Evolutionary conservation across 129 eudicot genomes (phyloP).

Genomic region (Escallonia rubra): DNA sequence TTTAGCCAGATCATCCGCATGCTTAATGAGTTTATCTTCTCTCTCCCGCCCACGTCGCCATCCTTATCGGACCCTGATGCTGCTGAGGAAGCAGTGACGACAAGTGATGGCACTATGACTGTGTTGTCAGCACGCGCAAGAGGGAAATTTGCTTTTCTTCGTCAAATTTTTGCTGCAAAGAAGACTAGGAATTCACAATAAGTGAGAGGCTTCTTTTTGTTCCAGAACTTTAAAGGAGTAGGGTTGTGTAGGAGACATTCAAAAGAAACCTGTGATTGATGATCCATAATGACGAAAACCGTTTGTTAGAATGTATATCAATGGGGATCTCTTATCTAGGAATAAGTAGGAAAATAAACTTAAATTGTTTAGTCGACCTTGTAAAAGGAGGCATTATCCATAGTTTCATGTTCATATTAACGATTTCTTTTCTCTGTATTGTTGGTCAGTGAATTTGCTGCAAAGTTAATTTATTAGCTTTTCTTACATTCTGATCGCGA

Average conservation of each 20-base stretch:
- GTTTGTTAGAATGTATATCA: constrained; percentile 1
- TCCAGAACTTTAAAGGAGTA: constrained; percentile 1
- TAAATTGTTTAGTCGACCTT: constrained; percentile 4
- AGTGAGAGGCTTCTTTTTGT: constrained; percentile 14
- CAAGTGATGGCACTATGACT: constrained; percentile 54
- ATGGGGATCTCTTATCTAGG: constrained; percentile 2
- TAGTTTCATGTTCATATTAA: not conserved
- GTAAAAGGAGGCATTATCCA: constrained; percentile 14
- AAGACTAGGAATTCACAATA: constrained; percentile 64
- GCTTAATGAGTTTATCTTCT: constrained; percentile 76
- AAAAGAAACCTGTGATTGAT: constrained; percentile 12
- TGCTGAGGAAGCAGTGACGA: constrained; percentile 29
- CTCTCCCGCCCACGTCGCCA: constrained; percentile 54
- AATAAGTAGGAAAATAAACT: constrained; percentile 11
- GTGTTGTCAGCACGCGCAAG: constrained; percentile 70
- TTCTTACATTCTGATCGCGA: too few species aligned
- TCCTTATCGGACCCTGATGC: constrained; percentile 38
- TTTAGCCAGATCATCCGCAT: constrained; percentile 86
- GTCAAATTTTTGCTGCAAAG: constrained; percentile 93
- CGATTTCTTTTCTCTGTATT: not conserved
- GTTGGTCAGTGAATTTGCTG: too few species aligned
- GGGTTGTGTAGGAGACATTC: constrained; percentile 9
- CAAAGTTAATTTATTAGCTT: too few species aligned
- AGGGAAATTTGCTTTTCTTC: constrained; percentile 77
- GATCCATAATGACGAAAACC: constrained; percentile 1